phyloP scores from a whole-genome alignment of 2,329 filamentous ascomycete genomes.

The Apiospora rasikravindrae region DNA sequence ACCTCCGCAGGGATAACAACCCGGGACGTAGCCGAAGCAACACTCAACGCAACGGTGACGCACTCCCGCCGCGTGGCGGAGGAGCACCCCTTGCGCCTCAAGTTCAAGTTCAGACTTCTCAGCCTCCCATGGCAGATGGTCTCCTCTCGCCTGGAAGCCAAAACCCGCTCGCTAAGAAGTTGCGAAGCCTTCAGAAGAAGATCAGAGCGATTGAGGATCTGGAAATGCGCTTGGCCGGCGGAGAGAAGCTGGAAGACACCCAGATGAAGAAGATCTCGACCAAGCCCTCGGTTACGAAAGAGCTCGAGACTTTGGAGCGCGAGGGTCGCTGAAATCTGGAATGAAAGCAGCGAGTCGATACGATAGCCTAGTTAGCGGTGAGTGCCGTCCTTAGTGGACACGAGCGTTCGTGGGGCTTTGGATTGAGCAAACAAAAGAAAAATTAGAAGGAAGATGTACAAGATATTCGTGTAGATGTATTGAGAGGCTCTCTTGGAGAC shows the following conservation, averaged over 20 bases:
- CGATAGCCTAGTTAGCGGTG: background rate
- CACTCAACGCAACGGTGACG: slow-evolving; percentile 48
- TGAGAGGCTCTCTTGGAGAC: slow-evolving; percentile 10
- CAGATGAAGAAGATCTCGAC: slow-evolving; percentile 98
- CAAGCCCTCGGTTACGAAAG: slow-evolving; percentile 81
- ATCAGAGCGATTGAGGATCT: slow-evolving; percentile 96
- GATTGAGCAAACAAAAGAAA: background rate
- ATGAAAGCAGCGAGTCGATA: background rate
- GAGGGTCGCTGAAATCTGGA: slow-evolving; percentile 29
- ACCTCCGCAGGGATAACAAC: slow-evolving; percentile 48
- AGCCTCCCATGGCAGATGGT: slow-evolving; percentile 54
- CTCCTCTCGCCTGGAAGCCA: slow-evolving; percentile 49
- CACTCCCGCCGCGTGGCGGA: slow-evolving; percentile 35
- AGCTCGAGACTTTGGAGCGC: slow-evolving; percentile 69
- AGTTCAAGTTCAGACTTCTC: slow-evolving; percentile 35
- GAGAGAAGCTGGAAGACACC: slow-evolving; percentile 97
- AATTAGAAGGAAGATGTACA: background rate
- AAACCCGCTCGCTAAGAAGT: slow-evolving; percentile 89
- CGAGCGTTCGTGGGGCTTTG: background rate
- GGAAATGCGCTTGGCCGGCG: slow-evolving; percentile 92
- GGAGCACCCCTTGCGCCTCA: slow-evolving; percentile 33
- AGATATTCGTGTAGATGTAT: background rate
- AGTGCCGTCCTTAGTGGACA: background rate
- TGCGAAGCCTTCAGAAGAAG: slow-evolving; percentile 93
- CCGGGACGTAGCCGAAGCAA: slow-evolving; percentile 58